A percentile compares a stretch with the other conserved stretches of the same genome.
Evolutionary conservation across 2,329 filamentous ascomycete genomes (phyloP).

Genomic region (Ophiocordyceps camponoti-floridani): DNA sequence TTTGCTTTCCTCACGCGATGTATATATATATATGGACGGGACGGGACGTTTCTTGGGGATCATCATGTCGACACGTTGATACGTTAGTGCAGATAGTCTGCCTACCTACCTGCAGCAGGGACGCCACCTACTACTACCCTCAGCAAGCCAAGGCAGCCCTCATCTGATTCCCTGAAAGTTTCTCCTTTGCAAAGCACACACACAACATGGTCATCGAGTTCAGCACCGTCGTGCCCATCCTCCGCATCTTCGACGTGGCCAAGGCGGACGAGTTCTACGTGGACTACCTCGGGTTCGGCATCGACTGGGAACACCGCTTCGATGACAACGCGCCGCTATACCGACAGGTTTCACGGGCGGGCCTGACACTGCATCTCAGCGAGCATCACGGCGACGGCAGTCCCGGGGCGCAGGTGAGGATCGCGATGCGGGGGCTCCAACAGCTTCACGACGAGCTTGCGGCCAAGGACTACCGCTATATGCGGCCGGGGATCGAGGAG

Average conservation of each 20-base stretch:
- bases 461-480: constrained; percentile 4
- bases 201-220: constrained; percentile 1
- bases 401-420: constrained; percentile 3
- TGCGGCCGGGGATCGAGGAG: constrained; percentile 5
- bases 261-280: constrained; percentile 7
- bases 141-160: too few species aligned
- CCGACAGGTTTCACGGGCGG: constrained; percentile 4
- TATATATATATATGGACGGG: too few species aligned
- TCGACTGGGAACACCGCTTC: constrained; percentile 7
- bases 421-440: constrained; percentile 1
- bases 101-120: too few species aligned
- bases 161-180: too few species aligned
- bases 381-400: constrained; percentile 7
- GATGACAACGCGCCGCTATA: constrained; percentile 6
- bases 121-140: too few species aligned
- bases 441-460: constrained; percentile 4
- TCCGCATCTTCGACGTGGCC: constrained; percentile 6
- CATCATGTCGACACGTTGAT: too few species aligned
- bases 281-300: constrained; percentile 5
- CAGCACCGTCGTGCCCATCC: constrained; percentile 4
- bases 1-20: too few species aligned
- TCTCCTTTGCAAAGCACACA: too few species aligned
- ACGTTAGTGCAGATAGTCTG: too few species aligned
- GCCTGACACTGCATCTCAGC: constrained; percentile 5
- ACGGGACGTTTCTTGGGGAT: too few species aligned